Percentiles rank a stretch among this genome's conserved stretches.
phyloP scores from a whole-genome alignment of 176 grass and related monocot species.

The Hyparrhenia diplandra region DNA sequence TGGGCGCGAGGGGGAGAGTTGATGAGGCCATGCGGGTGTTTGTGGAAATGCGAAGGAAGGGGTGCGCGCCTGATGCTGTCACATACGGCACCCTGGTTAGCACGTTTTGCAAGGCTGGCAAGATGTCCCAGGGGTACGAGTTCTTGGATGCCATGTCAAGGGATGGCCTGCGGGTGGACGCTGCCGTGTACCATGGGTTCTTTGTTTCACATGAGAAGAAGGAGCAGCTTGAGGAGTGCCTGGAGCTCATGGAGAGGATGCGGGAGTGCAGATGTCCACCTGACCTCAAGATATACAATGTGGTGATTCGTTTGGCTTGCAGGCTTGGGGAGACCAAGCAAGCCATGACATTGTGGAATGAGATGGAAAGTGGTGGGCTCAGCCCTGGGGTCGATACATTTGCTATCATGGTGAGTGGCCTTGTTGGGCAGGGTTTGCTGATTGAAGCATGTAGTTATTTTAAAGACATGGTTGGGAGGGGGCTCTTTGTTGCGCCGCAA shows the following conservation, averaged over 20 bases:
- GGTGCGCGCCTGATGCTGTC: slow-evolving; percentile 55
- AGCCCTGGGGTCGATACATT: slow-evolving; percentile 75
- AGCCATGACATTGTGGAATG: slow-evolving; percentile 61
- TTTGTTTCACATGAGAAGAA: slow-evolving; percentile 68
- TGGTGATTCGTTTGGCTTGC: slow-evolving; percentile 73
- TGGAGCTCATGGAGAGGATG: slow-evolving; percentile 85
- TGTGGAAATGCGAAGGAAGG: slow-evolving; percentile 92
- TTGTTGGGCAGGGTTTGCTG: slow-evolving; percentile 54
- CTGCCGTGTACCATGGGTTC: slow-evolving; percentile 57
- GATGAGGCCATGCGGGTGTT: slow-evolving; percentile 87
- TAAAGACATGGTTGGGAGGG: slow-evolving; percentile 76
- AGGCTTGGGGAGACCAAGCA: slow-evolving; percentile 79
- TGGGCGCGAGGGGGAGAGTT: slow-evolving; percentile 62
- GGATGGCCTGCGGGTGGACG: slow-evolving; percentile 58
- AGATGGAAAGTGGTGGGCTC: slow-evolving; percentile 67
- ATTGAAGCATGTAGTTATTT: slow-evolving; percentile 76
- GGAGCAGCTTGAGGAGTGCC: slow-evolving; percentile 83
- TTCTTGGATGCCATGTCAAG: slow-evolving; percentile 64
- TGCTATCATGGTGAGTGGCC: slow-evolving; percentile 76
- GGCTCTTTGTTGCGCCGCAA: slow-evolving; percentile 88
- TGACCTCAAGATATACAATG: slow-evolving; percentile 64
- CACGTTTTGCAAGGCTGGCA: slow-evolving; percentile 76
- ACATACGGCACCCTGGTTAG: slow-evolving; percentile 65
- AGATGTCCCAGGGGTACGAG: slow-evolving; percentile 65
- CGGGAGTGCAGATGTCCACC: slow-evolving; percentile 49